Conservation (phyloP, 2,329 filamentous ascomycete species). For the Dendryphion nanum region DNA sequence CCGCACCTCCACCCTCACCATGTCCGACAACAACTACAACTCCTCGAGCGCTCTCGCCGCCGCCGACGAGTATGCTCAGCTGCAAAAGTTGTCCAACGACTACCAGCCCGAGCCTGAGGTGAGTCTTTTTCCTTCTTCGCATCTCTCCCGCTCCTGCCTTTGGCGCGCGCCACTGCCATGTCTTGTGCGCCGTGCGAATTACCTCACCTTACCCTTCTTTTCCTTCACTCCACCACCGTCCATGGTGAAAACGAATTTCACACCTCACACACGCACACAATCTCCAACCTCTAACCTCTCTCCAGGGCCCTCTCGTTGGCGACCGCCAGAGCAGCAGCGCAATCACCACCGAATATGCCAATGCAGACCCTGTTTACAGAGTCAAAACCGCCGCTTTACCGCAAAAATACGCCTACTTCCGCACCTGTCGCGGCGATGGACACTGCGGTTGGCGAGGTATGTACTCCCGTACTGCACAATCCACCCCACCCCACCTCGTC, state of each 20-base stretch:
- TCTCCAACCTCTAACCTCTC: conserved; percentile 17
- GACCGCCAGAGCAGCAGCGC: conserved; percentile 71
- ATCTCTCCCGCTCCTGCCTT: background rate
- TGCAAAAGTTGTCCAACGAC: conserved; percentile 62
- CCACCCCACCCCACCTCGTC: conserved; percentile 1
- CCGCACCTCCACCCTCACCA: conserved; percentile 30
- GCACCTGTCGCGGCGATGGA: conserved; percentile 85
- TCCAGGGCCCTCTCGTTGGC: conserved; percentile 79
- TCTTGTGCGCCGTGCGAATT: background rate
- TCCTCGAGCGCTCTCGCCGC: conserved; percentile 30
- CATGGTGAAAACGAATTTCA: background rate
- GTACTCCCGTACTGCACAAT: conserved; percentile 25
- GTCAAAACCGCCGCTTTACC: conserved; percentile 84
- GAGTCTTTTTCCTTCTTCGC: conserved; percentile 26
- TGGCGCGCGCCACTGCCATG: background rate
- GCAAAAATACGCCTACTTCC: conserved; percentile 81
- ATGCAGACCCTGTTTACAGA: conserved; percentile 80
- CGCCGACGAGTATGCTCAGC: conserved; percentile 58
- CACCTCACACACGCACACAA: background rate
- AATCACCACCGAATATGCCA: conserved; percentile 83
- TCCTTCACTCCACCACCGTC: background rate
- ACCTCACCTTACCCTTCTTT: background rate
- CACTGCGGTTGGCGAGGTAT: conserved; percentile 98
- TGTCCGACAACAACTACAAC: conserved; percentile 38
- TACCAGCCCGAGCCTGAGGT: conserved; percentile 60